phyloP scores from a whole-genome alignment of 306 rosid genomes.

The Sicyos edulis region DNA sequence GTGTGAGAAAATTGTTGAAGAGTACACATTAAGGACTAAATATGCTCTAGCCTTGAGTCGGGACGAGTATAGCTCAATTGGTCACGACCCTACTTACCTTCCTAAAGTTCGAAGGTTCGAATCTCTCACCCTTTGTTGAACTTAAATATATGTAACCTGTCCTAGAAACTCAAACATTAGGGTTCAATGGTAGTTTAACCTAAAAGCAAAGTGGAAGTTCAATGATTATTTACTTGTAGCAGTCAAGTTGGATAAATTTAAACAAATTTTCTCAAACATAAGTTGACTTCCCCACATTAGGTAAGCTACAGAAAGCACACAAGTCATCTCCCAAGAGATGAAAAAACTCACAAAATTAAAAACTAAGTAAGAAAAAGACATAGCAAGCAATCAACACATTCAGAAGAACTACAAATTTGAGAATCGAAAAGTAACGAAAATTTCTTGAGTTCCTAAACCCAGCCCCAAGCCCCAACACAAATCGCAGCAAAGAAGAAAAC shows the following conservation, averaged over 20 bases:
- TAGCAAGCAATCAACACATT: neutral
- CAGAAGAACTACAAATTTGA: neutral
- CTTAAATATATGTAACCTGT: neutral
- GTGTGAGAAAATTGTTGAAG: neutral
- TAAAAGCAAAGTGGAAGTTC: neutral
- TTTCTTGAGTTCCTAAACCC: neutral
- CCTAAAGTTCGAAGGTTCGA: neutral
- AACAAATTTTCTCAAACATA: neutral
- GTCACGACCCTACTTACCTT: neutral
- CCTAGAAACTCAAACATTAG: neutral
- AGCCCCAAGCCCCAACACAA: neutral
- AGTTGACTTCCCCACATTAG: conserved; percentile 5
- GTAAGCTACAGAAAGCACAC: conserved; percentile 4
- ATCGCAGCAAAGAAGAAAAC: neutral
- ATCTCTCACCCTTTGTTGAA: neutral
- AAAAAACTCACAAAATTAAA: neutral
- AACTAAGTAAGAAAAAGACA: neutral
- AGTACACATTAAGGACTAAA: neutral
- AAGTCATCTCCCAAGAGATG: neutral
- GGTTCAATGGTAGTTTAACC: neutral
- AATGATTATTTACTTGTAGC: neutral
- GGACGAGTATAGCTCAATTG: neutral
- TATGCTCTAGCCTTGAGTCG: neutral
- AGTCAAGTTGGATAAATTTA: neutral
- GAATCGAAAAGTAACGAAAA: neutral